phyloP scores from a whole-genome alignment of 208 protist genomes.

The Plasmodiophora brassicae region DNA sequence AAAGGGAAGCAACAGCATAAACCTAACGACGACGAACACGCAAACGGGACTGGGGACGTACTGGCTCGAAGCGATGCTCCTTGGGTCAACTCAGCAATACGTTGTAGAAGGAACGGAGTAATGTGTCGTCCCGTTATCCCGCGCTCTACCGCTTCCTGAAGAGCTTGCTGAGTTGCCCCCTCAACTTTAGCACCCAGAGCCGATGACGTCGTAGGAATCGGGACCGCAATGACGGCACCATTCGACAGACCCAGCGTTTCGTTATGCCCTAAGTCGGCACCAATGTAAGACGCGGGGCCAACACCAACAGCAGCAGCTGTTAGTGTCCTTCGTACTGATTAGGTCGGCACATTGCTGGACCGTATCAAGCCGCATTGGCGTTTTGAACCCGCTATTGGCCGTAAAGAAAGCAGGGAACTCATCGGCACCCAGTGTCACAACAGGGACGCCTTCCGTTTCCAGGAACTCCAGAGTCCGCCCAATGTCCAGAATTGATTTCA shows the following conservation, averaged over 20 bases:
- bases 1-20: too few relatives aligned
- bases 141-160: slow-evolving; percentile 35
- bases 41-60: too few relatives aligned
- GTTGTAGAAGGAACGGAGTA: slow-evolving; percentile 50
- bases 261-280: too few relatives aligned
- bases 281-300: too few relatives aligned
- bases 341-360: too few relatives aligned
- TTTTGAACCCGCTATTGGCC: not conserved
- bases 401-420: not conserved
- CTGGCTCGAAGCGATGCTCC: slow-evolving; percentile 32
- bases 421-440: too few relatives aligned
- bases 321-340: too few relatives aligned
- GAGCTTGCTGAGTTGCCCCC: slow-evolving; percentile 39
- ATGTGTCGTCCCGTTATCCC: slow-evolving; percentile 49
- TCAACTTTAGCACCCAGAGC: slow-evolving; percentile 27
- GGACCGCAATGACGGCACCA: slow-evolving; percentile 51
- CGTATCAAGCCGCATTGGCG: too few relatives aligned
- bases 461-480: slow-evolving; percentile 50
- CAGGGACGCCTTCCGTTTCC: slow-evolving; percentile 54
- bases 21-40: too few relatives aligned
- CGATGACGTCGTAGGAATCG: too few relatives aligned
- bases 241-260: not conserved
- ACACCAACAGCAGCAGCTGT: too few relatives aligned
- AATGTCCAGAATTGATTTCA: slow-evolving; percentile 57
- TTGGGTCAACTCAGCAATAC: slow-evolving; percentile 46